Evolutionary conservation across 495 filamentous ascomycete genomes (phyloP).

Genomic region (Talaromyces wortmannii): DNA sequence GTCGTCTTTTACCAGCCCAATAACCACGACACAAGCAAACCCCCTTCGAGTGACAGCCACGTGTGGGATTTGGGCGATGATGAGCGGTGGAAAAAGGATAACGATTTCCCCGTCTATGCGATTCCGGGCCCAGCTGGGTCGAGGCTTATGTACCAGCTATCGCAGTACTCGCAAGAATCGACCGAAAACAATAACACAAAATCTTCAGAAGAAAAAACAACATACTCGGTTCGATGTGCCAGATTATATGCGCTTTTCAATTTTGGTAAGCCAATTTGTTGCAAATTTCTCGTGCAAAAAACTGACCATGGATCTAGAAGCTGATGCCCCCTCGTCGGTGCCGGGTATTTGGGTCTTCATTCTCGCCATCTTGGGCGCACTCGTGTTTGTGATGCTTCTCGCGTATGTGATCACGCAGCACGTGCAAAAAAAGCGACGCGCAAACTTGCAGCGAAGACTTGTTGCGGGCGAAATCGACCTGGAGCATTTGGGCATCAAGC

Average conservation of each 20-base stretch:
- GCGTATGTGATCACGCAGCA: constrained; percentile 69
- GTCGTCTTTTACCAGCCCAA: constrained; percentile 72
- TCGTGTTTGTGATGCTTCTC: constrained; percentile 55
- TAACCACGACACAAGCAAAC: constrained; percentile 41
- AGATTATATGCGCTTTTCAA: constrained; percentile 60
- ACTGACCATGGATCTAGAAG: constrained; percentile 2
- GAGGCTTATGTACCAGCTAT: constrained; percentile 63
- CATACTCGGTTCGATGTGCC: constrained; percentile 7
- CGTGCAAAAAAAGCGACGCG: constrained; percentile 60
- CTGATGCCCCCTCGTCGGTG: constrained; percentile 20
- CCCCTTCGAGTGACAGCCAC: constrained; percentile 50
- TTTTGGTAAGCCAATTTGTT: constrained; percentile 34
- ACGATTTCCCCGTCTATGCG: constrained; percentile 77
- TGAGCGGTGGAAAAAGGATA: constrained; percentile 53
- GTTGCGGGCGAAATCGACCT: constrained; percentile 70
- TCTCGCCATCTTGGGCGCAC: constrained; percentile 68
- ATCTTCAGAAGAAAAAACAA: neutral
- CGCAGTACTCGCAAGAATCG: constrained; percentile 49
- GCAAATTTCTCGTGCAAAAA: neutral
- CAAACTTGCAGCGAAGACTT: constrained; percentile 59
- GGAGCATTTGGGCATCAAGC: constrained; percentile 71
- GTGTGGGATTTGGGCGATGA: constrained; percentile 63
- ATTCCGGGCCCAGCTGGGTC: constrained; percentile 60
- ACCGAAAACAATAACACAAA: constrained; percentile 10
- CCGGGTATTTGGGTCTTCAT: constrained; percentile 80